phyloP scores from a whole-genome alignment of 2,329 filamentous ascomycete genomes.

The Rosellinia necatrix region DNA sequence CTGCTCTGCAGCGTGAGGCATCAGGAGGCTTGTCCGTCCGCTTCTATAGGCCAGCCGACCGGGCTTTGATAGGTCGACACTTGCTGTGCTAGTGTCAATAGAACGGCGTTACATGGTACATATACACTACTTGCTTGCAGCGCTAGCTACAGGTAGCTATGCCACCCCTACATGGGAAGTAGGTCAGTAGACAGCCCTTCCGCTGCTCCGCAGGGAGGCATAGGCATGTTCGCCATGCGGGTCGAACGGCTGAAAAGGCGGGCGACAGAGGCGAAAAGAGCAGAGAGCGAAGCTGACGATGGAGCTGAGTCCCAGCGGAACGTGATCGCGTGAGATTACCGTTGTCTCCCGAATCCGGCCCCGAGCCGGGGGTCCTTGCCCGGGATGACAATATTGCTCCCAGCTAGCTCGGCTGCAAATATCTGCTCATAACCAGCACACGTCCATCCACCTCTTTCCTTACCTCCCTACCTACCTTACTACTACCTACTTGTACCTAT shows the following conservation, averaged over 20 bases:
- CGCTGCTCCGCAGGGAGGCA: neutral
- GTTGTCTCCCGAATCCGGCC: neutral
- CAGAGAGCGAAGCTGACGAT: neutral
- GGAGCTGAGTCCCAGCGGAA: neutral
- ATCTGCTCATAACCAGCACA: slow-evolving; percentile 18
- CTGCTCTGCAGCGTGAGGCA: no score
- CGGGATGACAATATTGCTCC: no score
- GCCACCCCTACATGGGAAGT: no score
- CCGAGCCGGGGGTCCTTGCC: no score
- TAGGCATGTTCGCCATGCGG: neutral
- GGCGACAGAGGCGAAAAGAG: neutral
- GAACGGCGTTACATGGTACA: no score
- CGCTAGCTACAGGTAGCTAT: no score
- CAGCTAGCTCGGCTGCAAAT: slow-evolving; percentile 9
- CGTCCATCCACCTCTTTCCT: no score
- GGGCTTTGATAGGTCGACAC: neutral
- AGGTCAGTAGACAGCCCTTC: no score
- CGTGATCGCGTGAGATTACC: neutral
- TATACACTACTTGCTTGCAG: neutral
- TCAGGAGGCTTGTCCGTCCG: neutral
- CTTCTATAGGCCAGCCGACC: neutral
- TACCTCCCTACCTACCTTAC: no score
- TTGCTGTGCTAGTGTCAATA: neutral
- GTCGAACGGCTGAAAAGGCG: neutral
- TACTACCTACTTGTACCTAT: neutral